Evolutionary conservation across 768 basidiomycete genomes (phyloP), one percentile per base, ranked within the genome.

Genomic region (Boletus tomentosulus): DNA sequence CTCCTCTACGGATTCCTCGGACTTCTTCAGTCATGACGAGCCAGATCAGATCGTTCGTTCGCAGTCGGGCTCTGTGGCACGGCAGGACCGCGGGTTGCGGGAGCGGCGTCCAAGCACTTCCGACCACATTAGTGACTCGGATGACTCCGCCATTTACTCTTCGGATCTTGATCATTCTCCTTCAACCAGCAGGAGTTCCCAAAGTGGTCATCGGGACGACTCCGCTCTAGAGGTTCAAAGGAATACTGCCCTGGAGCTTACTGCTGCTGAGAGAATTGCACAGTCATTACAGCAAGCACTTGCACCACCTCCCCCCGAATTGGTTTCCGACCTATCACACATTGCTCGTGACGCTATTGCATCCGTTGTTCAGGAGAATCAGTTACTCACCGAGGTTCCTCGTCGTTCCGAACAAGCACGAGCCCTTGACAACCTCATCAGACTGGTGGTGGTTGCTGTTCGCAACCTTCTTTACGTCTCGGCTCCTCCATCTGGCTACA

Each of bases 381-480:
- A 87, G 27, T 81, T 80, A 54, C 58, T 76, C 3, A 62, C 74
- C 57, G 73, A 74, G 41, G 46, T 75, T 28, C 63, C 73, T 28
- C 78, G 81, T 42, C 74, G 74, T 37, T 66, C 75, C 13, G 84
- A 84, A 55, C 80, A 86, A 38, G 81, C 81, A 57, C 70, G 71
- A 35, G 71, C 74, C 54, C 79, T 90, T 68, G 85, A 90, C 58
- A 73, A 76, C 30, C 77, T 86, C 19, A 84, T 91, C 47, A 73
- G 78, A 50, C 66, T 71, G 35, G 82, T 84, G 6, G 87, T 91
- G 35, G 70, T 82, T n/a, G 73, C 84, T n/a, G 85, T 90, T 50
- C 84, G 89, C 41, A 84, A 87, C 59, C 78, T 91, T 46, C 78
- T 91, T n/a, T 90, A 86, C 60, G 72, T 84, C 27, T 78, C 85